These are phyloP conservation scores for Didymella arachidicola DNA, from an alignment of 2,329 filamentous ascomycete species.

Conservation along the genomic window DNA sequence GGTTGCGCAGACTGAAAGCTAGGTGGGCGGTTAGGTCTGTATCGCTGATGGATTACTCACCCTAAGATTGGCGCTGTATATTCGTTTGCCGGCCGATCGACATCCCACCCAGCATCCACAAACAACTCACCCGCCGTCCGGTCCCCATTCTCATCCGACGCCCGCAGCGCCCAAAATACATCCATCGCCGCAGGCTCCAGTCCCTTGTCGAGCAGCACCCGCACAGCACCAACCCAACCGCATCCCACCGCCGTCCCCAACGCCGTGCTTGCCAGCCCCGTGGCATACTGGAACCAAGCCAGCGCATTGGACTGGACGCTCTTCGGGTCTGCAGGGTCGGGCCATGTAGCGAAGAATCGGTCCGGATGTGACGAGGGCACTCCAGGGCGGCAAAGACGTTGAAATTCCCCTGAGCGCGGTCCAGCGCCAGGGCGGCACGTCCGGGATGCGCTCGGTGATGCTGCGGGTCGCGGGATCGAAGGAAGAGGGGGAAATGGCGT, in stretches of 20 bases:
- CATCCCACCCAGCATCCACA: neutral
- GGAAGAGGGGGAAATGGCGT: neutral
- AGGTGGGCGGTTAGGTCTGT: neutral
- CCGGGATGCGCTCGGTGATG: neutral
- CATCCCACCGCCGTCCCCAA: neutral
- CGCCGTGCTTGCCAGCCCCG: neutral
- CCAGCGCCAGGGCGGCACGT: neutral
- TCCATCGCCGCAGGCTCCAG: neutral
- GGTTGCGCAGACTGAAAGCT: neutral
- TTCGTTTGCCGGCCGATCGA: neutral
- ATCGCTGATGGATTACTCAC: neutral
- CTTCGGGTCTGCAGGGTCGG: neutral
- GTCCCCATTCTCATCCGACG: neutral
- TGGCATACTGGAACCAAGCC: neutral
- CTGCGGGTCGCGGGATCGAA: neutral
- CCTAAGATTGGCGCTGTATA: neutral
- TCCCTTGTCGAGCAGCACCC: neutral
- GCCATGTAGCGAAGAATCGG: neutral
- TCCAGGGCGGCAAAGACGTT: neutral
- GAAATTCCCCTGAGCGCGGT: neutral
- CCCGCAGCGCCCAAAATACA: neutral
- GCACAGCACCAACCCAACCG: neutral
- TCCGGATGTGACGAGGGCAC: neutral
- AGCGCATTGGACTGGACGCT: neutral
- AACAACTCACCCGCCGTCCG: neutral